Evolutionary conservation across 371 early-diverging fungal genomes (phyloP).

Genomic region (Coemansia sp.): DNA sequence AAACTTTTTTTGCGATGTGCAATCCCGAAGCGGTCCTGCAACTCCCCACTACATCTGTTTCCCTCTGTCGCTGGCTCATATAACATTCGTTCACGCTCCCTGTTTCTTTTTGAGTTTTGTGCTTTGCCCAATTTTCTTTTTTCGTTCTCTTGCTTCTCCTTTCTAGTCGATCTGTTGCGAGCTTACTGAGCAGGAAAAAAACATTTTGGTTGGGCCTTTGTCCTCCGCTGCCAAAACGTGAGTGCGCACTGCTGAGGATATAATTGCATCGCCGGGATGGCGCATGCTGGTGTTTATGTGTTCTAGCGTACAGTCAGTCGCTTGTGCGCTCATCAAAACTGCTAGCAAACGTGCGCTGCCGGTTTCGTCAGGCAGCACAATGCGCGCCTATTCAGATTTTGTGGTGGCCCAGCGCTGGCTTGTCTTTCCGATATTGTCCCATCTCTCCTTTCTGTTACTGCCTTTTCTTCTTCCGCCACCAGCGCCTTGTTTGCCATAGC

Average conservation of each 20-base stretch:
- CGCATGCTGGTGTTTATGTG: neutral
- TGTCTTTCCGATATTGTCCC: slow-evolving; percentile 5
- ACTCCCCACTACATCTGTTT: neutral
- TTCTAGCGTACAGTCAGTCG: neutral
- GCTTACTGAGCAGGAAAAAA: neutral
- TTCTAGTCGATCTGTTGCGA: neutral
- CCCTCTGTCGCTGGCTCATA: neutral
- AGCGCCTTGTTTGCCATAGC: neutral
- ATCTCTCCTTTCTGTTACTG: neutral
- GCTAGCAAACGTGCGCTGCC: neutral
- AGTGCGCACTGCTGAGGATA: neutral
- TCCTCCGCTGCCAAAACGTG: neutral
- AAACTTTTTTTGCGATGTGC: neutral
- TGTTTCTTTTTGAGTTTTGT: neutral
- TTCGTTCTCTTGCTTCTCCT: neutral
- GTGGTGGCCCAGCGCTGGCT: neutral
- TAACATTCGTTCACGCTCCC: neutral
- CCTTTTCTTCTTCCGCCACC: slow-evolving; percentile 1
- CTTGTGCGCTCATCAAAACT: neutral
- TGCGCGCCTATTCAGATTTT: slow-evolving; percentile 5
- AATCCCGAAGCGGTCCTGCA: neutral
- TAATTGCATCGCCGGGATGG: neutral
- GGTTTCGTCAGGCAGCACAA: neutral
- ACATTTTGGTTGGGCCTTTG: neutral
- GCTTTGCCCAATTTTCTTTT: neutral